Evolutionary conservation across 1,284 basidiomycete species (phyloP), one percentile per base, ranked within the genome.

Genomic region (Cutaneotrichosporon cutaneum): DNA sequence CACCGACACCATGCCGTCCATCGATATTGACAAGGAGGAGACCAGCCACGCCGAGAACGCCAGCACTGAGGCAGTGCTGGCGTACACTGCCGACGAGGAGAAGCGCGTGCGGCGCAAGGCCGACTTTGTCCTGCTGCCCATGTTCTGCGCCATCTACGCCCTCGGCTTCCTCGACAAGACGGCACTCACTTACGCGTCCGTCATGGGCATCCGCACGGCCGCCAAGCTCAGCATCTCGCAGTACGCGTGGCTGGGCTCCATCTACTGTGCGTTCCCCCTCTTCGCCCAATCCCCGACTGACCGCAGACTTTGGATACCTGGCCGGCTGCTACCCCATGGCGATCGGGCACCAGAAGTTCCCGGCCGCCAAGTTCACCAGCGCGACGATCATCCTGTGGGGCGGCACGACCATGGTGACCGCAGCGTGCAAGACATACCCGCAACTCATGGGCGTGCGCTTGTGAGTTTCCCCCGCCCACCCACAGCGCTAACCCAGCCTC

Each of bases 241-340:
- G 16, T 70, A 68, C 55, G 48, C 57, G 1, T 68, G 67, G 67
- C 45, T 70, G 5, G 60, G 58, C 13, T 64, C 54, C 21, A 66
- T 66, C 45, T 68, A 65, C 59, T 68, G 68, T 70, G 42, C 50
- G 66, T 56, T 21, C 16, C 39, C 18, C 39, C 3, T 8, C 22
- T 9, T 32, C 16, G 16, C 14, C 27, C 11, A n/a, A n/a, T n/a
- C n/a, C n/a, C n/a, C n/a, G n/a, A 9, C 60, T 61, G 26, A 61
- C 59, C 8, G 14, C 30, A 66, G 64, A 53, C 21, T n/a, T 67
- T n/a, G 70, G 70, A 0, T 64, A 62, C 57, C 65, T 71, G 6
- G 56, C 66, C 21, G 68, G 68, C 44, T 53, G 63, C 27, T 71
- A 65, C 54, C 70, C 70, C 30, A 64, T 65, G 56, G 60, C 59